These are phyloP conservation scores for Tolypocladium paradoxum DNA, from an alignment of 2,329 filamentous ascomycete genomes.

Conservation along the genomic window DNA sequence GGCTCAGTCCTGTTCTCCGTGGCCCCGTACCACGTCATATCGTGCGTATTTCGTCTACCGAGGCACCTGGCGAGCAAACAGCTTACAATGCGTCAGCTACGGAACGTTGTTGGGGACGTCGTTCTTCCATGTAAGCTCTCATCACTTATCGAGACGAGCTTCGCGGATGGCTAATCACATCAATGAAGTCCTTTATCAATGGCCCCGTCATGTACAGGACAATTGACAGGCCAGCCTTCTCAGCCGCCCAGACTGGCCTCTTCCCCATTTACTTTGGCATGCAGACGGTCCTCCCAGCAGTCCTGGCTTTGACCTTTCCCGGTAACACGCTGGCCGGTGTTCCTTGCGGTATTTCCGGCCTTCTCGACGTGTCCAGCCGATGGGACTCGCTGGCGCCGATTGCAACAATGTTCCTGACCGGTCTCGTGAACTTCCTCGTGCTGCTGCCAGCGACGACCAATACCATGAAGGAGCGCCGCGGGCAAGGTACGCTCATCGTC, in stretches of 20 bases:
- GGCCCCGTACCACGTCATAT: slow-evolving; percentile 66
- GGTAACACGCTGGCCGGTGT: slow-evolving; percentile 41
- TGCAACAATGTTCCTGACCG: slow-evolving; percentile 57
- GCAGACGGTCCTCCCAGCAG: slow-evolving; percentile 62
- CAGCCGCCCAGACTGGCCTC: slow-evolving; percentile 64
- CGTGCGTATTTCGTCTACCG: slow-evolving; percentile 34
- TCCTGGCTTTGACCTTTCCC: slow-evolving; percentile 73
- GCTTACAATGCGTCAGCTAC: slow-evolving; percentile 48
- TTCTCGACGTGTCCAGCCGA: slow-evolving; percentile 50
- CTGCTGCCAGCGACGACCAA: slow-evolving; percentile 67
- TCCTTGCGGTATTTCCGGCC: slow-evolving; percentile 37
- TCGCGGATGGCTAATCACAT: slow-evolving; percentile 29
- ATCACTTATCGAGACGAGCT: not conserved
- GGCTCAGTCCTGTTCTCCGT: slow-evolving; percentile 47
- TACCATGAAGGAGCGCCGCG: slow-evolving; percentile 63
- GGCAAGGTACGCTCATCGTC: slow-evolving; percentile 50
- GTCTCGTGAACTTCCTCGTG: slow-evolving; percentile 57
- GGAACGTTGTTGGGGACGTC: slow-evolving; percentile 79
- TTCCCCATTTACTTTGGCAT: slow-evolving; percentile 86
- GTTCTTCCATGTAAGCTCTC: slow-evolving; percentile 60
- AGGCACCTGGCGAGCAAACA: not conserved
- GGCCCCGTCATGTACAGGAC: slow-evolving; percentile 66
- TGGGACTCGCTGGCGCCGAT: slow-evolving; percentile 59
- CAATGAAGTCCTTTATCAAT: slow-evolving; percentile 56
- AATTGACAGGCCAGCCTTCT: slow-evolving; percentile 72